Percentiles rank a stretch among this genome's conserved stretches.
phyloP scores from a whole-genome alignment of 345 rosid genomes.

The Citrus sinensis region DVS_A1.0 CM039163.1:38855001-38855500 shows the following conservation, averaged over 20 bases:
- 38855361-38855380: not conserved
- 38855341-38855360: not conserved
- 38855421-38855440: conserved; percentile 92
- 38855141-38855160: not conserved
- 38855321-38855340: not conserved
- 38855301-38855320: too few relatives aligned
- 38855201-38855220: not conserved
- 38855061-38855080: conserved; percentile 97
- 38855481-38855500: conserved; percentile 91
- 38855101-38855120: conserved; percentile 88
- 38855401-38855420: conserved; percentile 68
- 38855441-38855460: conserved; percentile 88
- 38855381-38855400: not conserved
- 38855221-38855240: not conserved
- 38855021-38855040: conserved; percentile 99
- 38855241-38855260: not conserved
- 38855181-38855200: not conserved
- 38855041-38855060: conserved; percentile 87
- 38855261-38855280: not conserved
- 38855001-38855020: conserved; percentile 88
- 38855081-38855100: conserved; percentile 96
- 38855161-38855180: not conserved
- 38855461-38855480: conserved; percentile 83
- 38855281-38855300: not conserved
- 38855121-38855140: not conserved